phyloP scores from a whole-genome alignment of 1,139 yeast species.

The Pichia sp. region DNA sequence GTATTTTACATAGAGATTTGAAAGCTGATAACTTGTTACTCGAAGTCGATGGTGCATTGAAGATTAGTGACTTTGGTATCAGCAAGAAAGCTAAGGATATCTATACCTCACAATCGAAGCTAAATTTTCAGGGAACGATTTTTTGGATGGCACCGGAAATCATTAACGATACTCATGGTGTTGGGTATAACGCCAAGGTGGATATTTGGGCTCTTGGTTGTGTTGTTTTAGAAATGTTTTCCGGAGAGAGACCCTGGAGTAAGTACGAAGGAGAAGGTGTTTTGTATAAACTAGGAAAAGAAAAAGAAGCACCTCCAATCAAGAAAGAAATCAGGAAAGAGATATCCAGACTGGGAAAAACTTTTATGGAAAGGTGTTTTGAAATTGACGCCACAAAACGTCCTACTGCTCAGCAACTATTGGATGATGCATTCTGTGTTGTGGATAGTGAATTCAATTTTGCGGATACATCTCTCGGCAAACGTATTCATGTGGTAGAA shows the following conservation, averaged over 20 bases:
- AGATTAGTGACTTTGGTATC: conserved; percentile 95
- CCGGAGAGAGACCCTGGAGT: conserved; percentile 82
- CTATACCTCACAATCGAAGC: conserved; percentile 85
- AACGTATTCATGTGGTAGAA: conserved; percentile 48
- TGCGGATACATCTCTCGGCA: conserved; percentile 58
- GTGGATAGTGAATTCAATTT: conserved; percentile 52
- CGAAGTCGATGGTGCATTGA: conserved; percentile 91
- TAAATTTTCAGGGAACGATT: conserved; percentile 94
- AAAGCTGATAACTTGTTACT: conserved; percentile 90
- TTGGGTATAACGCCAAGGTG: conserved; percentile 85
- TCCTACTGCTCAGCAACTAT: conserved; percentile 77
- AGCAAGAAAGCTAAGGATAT: conserved; percentile 85
- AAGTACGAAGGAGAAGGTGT: conserved; percentile 77
- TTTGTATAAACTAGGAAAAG: conserved; percentile 64
- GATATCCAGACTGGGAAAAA: conserved; percentile 61
- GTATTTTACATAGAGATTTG: conserved; percentile 90
- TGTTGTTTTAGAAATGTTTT: conserved; percentile 92
- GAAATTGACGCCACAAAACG: conserved; percentile 74
- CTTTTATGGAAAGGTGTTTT: conserved; percentile 74
- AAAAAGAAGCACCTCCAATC: conserved; percentile 90
- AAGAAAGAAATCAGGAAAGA: conserved; percentile 74
- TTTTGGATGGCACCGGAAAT: conserved; percentile 99
- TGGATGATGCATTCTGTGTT: conserved; percentile 58
- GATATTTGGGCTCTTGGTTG: conserved; percentile 94
- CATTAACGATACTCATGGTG: conserved; percentile 71